A percentile compares a stretch with the other conserved stretches of the same genome.
Conservation (phyloP, 129 eudicot genomes). For the Artemisia argyi region DNA sequence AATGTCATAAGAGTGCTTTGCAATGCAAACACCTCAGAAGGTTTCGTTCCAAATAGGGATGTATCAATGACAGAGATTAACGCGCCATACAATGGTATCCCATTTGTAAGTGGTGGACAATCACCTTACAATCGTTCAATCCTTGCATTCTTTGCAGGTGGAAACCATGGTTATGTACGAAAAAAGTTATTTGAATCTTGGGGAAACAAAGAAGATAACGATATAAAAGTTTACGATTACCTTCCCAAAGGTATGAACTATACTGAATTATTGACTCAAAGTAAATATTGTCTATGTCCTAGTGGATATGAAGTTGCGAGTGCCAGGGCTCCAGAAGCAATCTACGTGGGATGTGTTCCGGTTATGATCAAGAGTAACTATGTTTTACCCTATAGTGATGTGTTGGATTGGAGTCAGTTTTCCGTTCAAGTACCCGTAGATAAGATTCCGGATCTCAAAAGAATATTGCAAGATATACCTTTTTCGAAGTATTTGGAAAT, state of each 20-base stretch:
- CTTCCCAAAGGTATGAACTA: constrained; percentile 51
- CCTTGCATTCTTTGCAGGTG: constrained; percentile 68
- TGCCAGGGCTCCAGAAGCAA: constrained; percentile 62
- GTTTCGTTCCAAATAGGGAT: constrained; percentile 52
- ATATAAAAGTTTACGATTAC: constrained; percentile 40
- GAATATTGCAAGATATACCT: constrained; percentile 40
- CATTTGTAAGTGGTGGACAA: constrained; percentile 34
- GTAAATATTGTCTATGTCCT: constrained; percentile 63
- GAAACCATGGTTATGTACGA: constrained; percentile 58
- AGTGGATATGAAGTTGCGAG: constrained; percentile 84
- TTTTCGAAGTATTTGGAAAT: constrained; percentile 37
- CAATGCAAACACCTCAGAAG: constrained; percentile 67
- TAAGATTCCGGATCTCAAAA: constrained; percentile 54
- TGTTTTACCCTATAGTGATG: constrained; percentile 60
- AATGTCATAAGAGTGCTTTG: constrained; percentile 57
- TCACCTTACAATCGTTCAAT: constrained; percentile 45
- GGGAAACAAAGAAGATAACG: constrained; percentile 51
- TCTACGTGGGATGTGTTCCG: constrained; percentile 62
- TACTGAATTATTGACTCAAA: constrained; percentile 36
- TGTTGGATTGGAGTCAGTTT: constrained; percentile 54
- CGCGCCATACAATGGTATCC: constrained; percentile 38
- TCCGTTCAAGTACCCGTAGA: constrained; percentile 44
- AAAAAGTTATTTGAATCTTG: constrained; percentile 50
- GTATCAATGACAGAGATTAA: constrained; percentile 65
- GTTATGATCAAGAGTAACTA: constrained; percentile 50